phyloP scores from a whole-genome alignment of 2,329 filamentous ascomycete genomes.

The Pyrenophora teres region DNA sequence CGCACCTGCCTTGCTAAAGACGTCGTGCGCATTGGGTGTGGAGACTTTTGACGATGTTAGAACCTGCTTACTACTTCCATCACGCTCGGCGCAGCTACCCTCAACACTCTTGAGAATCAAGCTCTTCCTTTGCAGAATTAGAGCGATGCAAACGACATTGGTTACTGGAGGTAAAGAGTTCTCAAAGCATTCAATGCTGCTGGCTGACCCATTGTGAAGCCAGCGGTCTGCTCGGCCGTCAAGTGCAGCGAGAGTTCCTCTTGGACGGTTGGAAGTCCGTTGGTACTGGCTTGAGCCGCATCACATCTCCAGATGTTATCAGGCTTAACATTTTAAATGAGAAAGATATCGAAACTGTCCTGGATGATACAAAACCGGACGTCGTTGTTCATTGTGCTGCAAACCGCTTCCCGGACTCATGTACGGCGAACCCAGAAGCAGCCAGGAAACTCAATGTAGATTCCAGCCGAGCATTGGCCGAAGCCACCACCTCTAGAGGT shows the following conservation, averaged over 20 bases:
- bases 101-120: neutral
- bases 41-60: too few species aligned
- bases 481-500: slow-evolving; percentile 64
- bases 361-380: slow-evolving; percentile 65
- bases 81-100: too few species aligned
- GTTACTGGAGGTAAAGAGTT: slow-evolving; percentile 69
- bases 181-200: slow-evolving; percentile 4
- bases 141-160: slow-evolving; percentile 62
- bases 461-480: slow-evolving; percentile 69
- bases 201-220: slow-evolving; percentile 46
- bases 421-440: slow-evolving; percentile 76
- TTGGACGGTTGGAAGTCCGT: slow-evolving; percentile 61
- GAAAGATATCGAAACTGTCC: slow-evolving; percentile 52
- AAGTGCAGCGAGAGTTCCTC: slow-evolving; percentile 74
- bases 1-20: neutral
- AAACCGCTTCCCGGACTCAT: slow-evolving; percentile 85
- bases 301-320: slow-evolving; percentile 67
- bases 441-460: slow-evolving; percentile 75
- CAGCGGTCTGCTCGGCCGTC: slow-evolving; percentile 79
- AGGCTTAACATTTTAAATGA: slow-evolving; percentile 58
- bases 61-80: too few species aligned
- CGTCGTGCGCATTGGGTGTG: neutral
- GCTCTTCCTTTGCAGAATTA: neutral
- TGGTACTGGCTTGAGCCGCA: slow-evolving; percentile 67
- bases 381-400: slow-evolving; percentile 90